Base-by-base conservation (phyloP, 805 yeast genomes). In the Kockiozyma suomiensis region DNA sequence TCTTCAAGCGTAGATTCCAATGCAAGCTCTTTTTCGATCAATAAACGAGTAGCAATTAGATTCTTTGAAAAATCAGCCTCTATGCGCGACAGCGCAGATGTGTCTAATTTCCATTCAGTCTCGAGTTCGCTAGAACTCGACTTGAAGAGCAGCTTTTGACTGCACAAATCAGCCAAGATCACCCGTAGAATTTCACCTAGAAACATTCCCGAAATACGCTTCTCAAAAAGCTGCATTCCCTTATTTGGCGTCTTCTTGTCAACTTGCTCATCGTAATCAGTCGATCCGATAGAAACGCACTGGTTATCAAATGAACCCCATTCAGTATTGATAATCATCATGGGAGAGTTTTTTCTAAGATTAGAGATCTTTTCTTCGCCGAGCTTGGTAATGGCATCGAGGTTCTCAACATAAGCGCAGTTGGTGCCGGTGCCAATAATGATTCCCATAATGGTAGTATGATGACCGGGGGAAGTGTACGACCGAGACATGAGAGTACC, bases 371-470 rank as follows among this genome's bases (percentile, higher is more conserved):
- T 58, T 35, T 77, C 74, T 1, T 81, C 79, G n/a, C 84, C 82
- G 63, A 92, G 78, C 75, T 94, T 93, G 56, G 82, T 82, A 67
- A 94, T 88, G 56, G 85, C 82, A 43, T 82, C 85, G 54, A 91
- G 73, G 58, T 83, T 80, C 75, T 93, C 99, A 72, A 83, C 80
- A 75, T 94, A 93, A 15, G 97, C 97, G 63, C 97, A 97, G 74
- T 93, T 93, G 30, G 98, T 93, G 72, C 99, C 99, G 1, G 99
- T 94, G 66, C 99, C 99, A 70, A 92, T 90, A 65, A 93, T 93
- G 63, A 92, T 85, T 50, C 99, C 98, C 66, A 92, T 79, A 7
- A 88, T 81, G 8, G 97, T 89, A 61, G 84, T 85, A 52, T 80
- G 74, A 40, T 84, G 80, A 50, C 77, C 72, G 15, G 75, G 77